A percentile compares a stretch with the other conserved stretches of the same genome.
These are phyloP conservation scores for Yamadazyma sp. DNA, from an alignment of 805 yeast species.

Conservation along the genomic window DNA sequence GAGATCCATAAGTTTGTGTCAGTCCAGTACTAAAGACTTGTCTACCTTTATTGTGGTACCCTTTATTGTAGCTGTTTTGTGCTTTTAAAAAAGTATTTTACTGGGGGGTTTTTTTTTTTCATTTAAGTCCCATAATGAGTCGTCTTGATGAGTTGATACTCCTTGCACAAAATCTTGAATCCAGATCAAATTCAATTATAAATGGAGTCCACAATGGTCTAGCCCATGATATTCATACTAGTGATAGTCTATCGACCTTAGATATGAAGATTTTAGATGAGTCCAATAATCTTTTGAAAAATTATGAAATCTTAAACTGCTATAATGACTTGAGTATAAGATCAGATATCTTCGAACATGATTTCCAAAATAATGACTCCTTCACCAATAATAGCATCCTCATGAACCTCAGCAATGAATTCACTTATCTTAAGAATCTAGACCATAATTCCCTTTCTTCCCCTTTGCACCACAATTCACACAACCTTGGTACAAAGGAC, in stretches of 20 bases:
- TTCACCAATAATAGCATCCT: conserved; percentile 30
- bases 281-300: conserved; percentile 19
- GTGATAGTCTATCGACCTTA: conserved; percentile 19
- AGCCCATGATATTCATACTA: too few relatives aligned
- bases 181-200: conserved; percentile 24
- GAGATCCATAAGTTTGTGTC: too few relatives aligned
- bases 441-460: neutral
- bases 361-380: conserved; percentile 27
- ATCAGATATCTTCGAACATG: conserved; percentile 32
- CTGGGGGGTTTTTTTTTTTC: too few relatives aligned
- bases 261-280: conserved; percentile 29
- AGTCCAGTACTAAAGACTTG: too few relatives aligned
- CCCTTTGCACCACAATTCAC: neutral
- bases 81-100: too few relatives aligned
- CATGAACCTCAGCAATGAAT: conserved; percentile 28
- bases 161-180: conserved; percentile 29
- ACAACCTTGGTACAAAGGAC: neutral
- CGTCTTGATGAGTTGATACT: conserved; percentile 14
- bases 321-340: conserved; percentile 30
- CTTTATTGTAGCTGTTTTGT: too few relatives aligned
- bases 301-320: conserved; percentile 21
- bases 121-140: neutral
- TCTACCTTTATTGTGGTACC: too few relatives aligned
- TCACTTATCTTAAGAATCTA: conserved; percentile 18
- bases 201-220: too few relatives aligned